Percentiles rank a stretch among this genome's conserved stretches.
Evolutionary conservation across 2,329 filamentous ascomycete species (phyloP).

Genomic region (Neofusicoccum cordaticola): DNA sequence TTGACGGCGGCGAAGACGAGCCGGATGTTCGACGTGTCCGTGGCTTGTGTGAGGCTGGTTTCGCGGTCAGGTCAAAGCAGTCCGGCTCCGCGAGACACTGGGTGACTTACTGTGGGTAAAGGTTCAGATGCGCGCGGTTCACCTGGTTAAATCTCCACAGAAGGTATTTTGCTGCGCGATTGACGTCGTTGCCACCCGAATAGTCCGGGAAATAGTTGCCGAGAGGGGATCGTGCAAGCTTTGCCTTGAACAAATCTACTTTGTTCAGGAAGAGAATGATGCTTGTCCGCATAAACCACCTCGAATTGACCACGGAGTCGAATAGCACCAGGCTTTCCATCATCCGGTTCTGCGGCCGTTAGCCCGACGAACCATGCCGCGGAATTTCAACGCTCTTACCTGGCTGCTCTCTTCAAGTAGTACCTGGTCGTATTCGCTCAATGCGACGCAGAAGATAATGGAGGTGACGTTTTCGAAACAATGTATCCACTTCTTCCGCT

Average conservation of each 20-base stretch:
- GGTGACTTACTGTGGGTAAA: constrained; percentile 87
- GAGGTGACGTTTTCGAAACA: constrained; percentile 99
- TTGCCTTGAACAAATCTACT: constrained; percentile 96
- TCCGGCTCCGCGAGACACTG: not conserved
- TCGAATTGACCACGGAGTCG: constrained; percentile 96
- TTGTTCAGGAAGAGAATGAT: constrained; percentile 99
- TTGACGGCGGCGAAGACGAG: constrained; percentile 98
- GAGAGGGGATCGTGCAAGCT: constrained; percentile 82
- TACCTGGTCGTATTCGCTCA: constrained; percentile 98
- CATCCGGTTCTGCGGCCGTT: constrained; percentile 80
- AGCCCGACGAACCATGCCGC: not conserved
- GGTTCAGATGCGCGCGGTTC: constrained; percentile 89
- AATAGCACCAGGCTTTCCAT: constrained; percentile 97
- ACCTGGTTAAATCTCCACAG: constrained; percentile 99
- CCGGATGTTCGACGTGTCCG: constrained; percentile 96
- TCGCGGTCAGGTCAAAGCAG: not conserved
- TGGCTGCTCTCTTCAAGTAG: constrained; percentile 95
- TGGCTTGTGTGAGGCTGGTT: constrained; percentile 88
- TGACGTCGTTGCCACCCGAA: constrained; percentile 94
- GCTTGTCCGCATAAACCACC: constrained; percentile 98
- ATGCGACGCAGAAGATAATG: constrained; percentile 97
- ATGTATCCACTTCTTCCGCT: constrained; percentile 99
- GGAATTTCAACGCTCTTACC: constrained; percentile 51
- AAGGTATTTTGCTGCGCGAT: constrained; percentile 95
- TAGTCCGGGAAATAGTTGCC: constrained; percentile 98